A percentile compares a stretch with the other conserved stretches of the same genome.
Evolutionary conservation across 805 yeast species (phyloP).

Genomic region (Jamesozyma hellenica): DNA sequence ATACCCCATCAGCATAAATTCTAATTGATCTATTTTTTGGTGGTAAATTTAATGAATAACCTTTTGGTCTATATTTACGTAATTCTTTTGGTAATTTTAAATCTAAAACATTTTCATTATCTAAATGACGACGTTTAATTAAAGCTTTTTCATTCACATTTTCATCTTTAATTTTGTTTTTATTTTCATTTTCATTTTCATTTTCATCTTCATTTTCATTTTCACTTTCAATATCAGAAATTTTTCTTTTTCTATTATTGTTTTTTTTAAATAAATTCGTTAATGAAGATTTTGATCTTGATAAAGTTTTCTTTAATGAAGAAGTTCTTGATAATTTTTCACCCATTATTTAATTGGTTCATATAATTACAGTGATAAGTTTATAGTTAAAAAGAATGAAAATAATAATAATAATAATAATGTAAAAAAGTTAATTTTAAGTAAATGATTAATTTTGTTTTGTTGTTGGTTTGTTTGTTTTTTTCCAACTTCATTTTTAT

Average conservation of each 20-base stretch:
- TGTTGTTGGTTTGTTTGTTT: too few relatives aligned
- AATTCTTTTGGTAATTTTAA: slow-evolving; percentile 56
- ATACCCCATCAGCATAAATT: slow-evolving; percentile 97
- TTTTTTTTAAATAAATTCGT: slow-evolving; percentile 26
- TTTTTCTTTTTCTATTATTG: slow-evolving; percentile 18
- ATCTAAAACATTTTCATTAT: slow-evolving; percentile 50
- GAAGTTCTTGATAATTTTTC: slow-evolving; percentile 10
- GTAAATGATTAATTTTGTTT: too few relatives aligned
- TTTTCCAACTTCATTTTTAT: too few relatives aligned
- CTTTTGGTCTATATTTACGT: slow-evolving; percentile 70
- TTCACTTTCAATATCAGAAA: slow-evolving; percentile 20
- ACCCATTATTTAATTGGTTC: slow-evolving; percentile 2
- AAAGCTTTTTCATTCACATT: too few relatives aligned
- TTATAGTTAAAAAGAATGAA: too few relatives aligned
- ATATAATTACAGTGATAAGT: too few relatives aligned
- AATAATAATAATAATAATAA: too few relatives aligned
- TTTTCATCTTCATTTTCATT: slow-evolving; percentile 5
- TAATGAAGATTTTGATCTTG: slow-evolving; percentile 24
- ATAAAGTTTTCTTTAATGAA: slow-evolving; percentile 22
- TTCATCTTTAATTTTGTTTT: slow-evolving; percentile 3
- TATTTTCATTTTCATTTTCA: not conserved
- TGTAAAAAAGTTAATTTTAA: too few relatives aligned
- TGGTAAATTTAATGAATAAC: slow-evolving; percentile 70
- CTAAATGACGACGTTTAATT: slow-evolving; percentile 14
- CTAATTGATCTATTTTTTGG: slow-evolving; percentile 79